A percentile compares a stretch with the other conserved stretches of the same genome.
Conservation (phyloP, 345 rosid genomes). For the Hibiscus trionum region DNA sequence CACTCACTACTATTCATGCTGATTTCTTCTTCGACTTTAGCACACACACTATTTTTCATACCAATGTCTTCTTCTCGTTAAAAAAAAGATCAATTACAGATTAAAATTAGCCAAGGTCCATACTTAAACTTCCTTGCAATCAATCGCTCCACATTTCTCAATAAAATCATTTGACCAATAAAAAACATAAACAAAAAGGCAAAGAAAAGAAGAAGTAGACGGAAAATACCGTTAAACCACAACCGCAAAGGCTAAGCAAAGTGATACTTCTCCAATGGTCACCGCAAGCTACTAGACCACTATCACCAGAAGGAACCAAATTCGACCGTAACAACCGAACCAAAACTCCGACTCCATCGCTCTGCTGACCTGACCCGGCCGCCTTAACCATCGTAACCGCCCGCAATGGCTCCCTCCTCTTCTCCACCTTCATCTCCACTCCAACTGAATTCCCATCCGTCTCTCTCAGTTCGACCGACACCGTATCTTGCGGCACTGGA, state of each 20-base stretch:
- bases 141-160: not conserved
- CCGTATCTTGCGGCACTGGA: slow-evolving; percentile 79
- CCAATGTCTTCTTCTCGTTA: not conserved
- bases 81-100: not conserved
- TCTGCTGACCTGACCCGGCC: slow-evolving; percentile 74
- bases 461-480: slow-evolving; percentile 46
- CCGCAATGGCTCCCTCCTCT: slow-evolving; percentile 70
- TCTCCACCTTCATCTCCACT: slow-evolving; percentile 72
- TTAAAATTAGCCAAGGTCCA: not conserved
- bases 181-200: not conserved
- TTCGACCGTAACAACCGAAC: slow-evolving; percentile 59
- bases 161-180: slow-evolving; percentile 13
- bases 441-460: slow-evolving; percentile 32
- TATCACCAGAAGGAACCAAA: slow-evolving; percentile 38
- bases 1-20: no score
- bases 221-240: slow-evolving; percentile 51
- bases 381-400: slow-evolving; percentile 59
- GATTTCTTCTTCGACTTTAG: no score
- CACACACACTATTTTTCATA: not conserved
- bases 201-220: not conserved
- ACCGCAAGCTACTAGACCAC: slow-evolving; percentile 31
- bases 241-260: slow-evolving; percentile 61
- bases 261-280: slow-evolving; percentile 84
- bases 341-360: slow-evolving; percentile 73
- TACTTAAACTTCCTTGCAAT: not conserved